phyloP scores from a whole-genome alignment of 192 early-diverging fungal genomes.

The Glomus cerebriforme region DNA sequence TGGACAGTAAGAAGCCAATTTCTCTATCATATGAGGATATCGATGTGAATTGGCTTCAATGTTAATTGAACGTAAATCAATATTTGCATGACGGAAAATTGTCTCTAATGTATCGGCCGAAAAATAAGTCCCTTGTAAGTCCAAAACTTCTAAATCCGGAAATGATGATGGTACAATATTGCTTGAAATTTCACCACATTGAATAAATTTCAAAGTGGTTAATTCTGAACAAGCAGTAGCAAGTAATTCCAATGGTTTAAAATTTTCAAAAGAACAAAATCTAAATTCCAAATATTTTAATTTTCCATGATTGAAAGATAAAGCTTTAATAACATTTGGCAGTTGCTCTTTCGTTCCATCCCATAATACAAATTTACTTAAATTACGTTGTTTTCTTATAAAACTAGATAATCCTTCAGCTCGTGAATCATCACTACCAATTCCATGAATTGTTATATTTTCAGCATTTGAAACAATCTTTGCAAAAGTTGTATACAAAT shows the following conservation, averaged over 20 bases:
- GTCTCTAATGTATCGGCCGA: neutral
- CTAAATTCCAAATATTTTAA: conserved; percentile 20
- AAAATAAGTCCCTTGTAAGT: conserved; percentile 1
- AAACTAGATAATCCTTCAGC: conserved; percentile 9
- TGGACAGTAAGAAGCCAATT: neutral
- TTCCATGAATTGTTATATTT: neutral
- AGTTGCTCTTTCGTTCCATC: conserved; percentile 6
- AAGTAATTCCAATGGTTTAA: neutral
- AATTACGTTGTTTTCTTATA: neutral
- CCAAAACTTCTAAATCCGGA: neutral
- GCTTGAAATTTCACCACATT: conserved; percentile 9
- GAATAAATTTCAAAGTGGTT: conserved; percentile 12
- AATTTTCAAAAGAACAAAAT: conserved; percentile 10
- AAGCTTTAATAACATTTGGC: neutral
- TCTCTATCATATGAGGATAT: conserved; percentile 5
- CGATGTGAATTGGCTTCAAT: neutral
- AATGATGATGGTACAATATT: neutral
- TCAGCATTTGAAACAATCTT: neutral
- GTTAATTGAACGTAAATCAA: neutral
- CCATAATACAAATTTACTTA: conserved; percentile 6
- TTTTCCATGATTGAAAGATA: neutral
- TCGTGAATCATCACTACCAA: neutral
- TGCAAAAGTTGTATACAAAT: neutral
- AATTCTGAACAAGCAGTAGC: neutral
- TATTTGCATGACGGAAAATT: neutral